phyloP scores from a whole-genome alignment of 352 stramenopile species.

The Phytophthora palmivora region DNA sequence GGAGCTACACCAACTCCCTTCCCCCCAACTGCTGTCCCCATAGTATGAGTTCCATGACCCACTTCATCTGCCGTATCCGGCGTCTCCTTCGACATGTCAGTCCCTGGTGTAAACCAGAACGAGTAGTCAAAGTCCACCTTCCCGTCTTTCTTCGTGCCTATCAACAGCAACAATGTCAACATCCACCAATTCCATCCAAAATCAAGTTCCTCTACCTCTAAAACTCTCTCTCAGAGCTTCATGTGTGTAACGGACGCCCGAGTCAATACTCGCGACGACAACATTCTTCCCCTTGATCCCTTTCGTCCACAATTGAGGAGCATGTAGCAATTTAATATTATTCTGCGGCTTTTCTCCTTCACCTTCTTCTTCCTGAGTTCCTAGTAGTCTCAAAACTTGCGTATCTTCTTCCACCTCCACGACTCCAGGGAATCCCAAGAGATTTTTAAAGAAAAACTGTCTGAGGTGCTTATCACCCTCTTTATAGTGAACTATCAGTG shows the following conservation, averaged over 20 bases:
- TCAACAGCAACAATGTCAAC: conserved; percentile 5
- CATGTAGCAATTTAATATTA: conserved; percentile 62
- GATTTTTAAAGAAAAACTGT: conserved; percentile 31
- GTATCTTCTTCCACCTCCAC: conserved; percentile 51
- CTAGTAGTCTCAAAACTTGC: conserved; percentile 28
- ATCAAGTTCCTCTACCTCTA: conserved; percentile 35
- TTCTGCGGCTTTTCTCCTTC: conserved; percentile 30
- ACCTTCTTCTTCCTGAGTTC: conserved; percentile 4
- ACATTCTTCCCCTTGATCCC: conserved; percentile 48
- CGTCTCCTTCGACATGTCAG: conserved; percentile 61
- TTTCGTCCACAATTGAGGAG: conserved; percentile 52
- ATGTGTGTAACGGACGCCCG: conserved; percentile 74
- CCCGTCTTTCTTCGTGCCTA: conserved; percentile 35
- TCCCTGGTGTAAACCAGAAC: conserved; percentile 68
- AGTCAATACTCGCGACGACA: conserved; percentile 77
- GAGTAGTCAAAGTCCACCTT: conserved; percentile 68
- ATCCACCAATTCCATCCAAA: background rate
- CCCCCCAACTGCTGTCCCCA: conserved; percentile 61
- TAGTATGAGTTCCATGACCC: conserved; percentile 74
- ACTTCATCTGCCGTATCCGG: conserved; percentile 72
- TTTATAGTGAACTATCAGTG: conserved; percentile 45
- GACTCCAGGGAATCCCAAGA: conserved; percentile 51
- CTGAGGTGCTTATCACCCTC: background rate
- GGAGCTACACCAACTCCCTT: conserved; percentile 70
- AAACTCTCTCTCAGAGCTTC: conserved; percentile 56